Percentiles rank a stretch among this genome's conserved stretches.
phyloP scores from a whole-genome alignment of 176 grass and related monocot genomes.

The Zoysia japonica region DNA sequence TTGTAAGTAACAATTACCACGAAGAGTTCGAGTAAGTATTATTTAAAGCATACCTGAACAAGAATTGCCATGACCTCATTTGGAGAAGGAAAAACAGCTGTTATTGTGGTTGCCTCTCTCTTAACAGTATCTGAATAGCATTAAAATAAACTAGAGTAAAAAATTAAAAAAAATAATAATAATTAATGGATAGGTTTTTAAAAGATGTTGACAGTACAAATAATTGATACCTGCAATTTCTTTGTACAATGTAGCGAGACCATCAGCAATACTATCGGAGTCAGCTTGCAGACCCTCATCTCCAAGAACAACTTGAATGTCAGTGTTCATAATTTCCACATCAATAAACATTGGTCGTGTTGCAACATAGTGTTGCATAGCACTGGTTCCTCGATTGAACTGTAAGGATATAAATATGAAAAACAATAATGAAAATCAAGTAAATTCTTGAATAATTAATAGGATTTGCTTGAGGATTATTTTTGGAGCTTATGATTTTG shows the following conservation, averaged over 20 bases:
- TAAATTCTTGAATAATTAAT: conserved; percentile 19
- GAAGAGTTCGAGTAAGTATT: conserved; percentile 15
- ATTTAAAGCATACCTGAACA: conserved; percentile 73
- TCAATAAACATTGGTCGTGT: conserved; percentile 98
- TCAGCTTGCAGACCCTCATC: conserved; percentile 81
- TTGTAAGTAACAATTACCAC: conserved; percentile 28
- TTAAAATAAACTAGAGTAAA: conserved; percentile 31
- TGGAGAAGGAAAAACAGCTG: conserved; percentile 93
- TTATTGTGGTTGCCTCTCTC: conserved; percentile 92
- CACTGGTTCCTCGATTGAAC: conserved; percentile 98
- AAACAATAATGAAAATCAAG: conserved; percentile 19
- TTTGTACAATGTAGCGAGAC: conserved; percentile 78
- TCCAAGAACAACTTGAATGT: conserved; percentile 95
- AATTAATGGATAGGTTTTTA: conserved; percentile 3
- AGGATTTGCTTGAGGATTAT: conserved; percentile 4
- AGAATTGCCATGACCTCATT: conserved; percentile 99
- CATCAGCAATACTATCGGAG: conserved; percentile 56
- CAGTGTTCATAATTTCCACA: conserved; percentile 95
- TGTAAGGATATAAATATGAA: conserved; percentile 29
- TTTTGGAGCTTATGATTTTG: conserved; percentile 17
- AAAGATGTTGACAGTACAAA: not conserved
- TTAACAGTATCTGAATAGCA: conserved; percentile 79
- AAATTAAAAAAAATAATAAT: conserved; percentile 5
- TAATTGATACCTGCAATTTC: conserved; percentile 76
- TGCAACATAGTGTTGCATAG: conserved; percentile 98